phyloP scores from a whole-genome alignment of 768 basidiomycete genomes.

The Coprinopsis cinerea region DNA sequence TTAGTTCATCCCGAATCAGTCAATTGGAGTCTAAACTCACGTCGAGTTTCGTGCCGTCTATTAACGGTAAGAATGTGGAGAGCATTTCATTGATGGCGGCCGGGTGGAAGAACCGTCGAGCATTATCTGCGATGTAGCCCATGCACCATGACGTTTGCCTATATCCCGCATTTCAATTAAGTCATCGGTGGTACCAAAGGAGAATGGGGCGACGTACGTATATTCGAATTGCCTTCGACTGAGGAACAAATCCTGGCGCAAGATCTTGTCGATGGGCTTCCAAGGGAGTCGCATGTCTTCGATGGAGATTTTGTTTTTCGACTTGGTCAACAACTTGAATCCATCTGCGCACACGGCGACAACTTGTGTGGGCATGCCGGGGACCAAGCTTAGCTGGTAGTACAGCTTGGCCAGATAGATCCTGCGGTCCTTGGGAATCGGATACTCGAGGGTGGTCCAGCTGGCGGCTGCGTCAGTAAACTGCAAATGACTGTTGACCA shows the following conservation, averaged over 20 bases:
- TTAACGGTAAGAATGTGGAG: conserved; percentile 70
- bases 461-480: conserved; percentile 28
- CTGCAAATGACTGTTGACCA: conserved; percentile 9
- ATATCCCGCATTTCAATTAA: conserved; percentile 9
- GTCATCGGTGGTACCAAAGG: neutral
- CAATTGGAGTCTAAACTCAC: conserved; percentile 34
- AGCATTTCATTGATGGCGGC: conserved; percentile 85
- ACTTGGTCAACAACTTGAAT: conserved; percentile 52
- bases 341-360: conserved; percentile 63
- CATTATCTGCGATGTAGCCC: conserved; percentile 62
- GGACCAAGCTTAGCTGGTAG: conserved; percentile 69
- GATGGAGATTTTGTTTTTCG: conserved; percentile 70
- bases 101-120: conserved; percentile 84
- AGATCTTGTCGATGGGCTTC: conserved; percentile 69
- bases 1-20: conserved; percentile 9
- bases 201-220: conserved; percentile 39
- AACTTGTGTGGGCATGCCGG: conserved; percentile 67
- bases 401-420: conserved; percentile 72
- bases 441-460: conserved; percentile 82
- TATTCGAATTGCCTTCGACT: conserved; percentile 73
- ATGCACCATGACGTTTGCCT: conserved; percentile 76
- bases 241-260: conserved; percentile 72
- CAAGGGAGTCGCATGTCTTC: conserved; percentile 79
- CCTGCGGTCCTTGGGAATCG: conserved; percentile 75
- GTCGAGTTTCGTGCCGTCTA: conserved; percentile 71